A percentile compares a stretch with the other conserved stretches of the same genome.
phyloP scores from a whole-genome alignment of 2,329 filamentous ascomycete species.

The Diaporthe aspalathi region DNA sequence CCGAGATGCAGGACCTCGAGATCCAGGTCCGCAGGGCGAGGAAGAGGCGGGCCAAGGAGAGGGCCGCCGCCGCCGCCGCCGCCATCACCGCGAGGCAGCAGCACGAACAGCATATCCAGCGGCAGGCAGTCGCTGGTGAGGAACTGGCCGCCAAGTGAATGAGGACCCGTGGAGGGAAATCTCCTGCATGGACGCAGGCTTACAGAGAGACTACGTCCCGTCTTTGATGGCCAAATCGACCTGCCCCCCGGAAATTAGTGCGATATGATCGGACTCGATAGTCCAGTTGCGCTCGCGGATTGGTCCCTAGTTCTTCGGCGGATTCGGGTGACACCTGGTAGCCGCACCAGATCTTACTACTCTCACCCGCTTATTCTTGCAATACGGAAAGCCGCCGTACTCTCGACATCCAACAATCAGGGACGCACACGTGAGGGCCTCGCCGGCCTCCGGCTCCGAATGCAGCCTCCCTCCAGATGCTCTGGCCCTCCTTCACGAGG shows the following conservation, averaged over 20 bases:
- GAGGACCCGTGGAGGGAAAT: background rate
- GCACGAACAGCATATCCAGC: slow-evolving; percentile 27
- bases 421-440: background rate
- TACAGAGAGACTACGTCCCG: background rate
- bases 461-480: background rate
- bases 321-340: slow-evolving; percentile 16
- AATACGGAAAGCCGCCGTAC: background rate
- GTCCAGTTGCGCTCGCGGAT: background rate
- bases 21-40: slow-evolving; percentile 73
- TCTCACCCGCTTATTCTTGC: slow-evolving; percentile 23
- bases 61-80: slow-evolving; percentile 49
- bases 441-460: slow-evolving; percentile 11
- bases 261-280: slow-evolving; percentile 27
- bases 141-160: slow-evolving; percentile 30
- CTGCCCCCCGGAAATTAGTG: background rate
- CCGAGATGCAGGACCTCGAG: slow-evolving; percentile 73
- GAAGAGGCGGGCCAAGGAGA: slow-evolving; percentile 65
- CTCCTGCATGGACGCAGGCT: background rate
- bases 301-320: background rate
- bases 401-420: background rate
- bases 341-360: slow-evolving; percentile 10
- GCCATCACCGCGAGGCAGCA: slow-evolving; percentile 48
- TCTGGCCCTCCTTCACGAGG: background rate
- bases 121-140: background rate
- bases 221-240: background rate